Evolutionary conservation across 495 filamentous ascomycete genomes (phyloP), one percentile per base, ranked within the genome.

Genomic region (Staphylotrichum tortipilum): DNA sequence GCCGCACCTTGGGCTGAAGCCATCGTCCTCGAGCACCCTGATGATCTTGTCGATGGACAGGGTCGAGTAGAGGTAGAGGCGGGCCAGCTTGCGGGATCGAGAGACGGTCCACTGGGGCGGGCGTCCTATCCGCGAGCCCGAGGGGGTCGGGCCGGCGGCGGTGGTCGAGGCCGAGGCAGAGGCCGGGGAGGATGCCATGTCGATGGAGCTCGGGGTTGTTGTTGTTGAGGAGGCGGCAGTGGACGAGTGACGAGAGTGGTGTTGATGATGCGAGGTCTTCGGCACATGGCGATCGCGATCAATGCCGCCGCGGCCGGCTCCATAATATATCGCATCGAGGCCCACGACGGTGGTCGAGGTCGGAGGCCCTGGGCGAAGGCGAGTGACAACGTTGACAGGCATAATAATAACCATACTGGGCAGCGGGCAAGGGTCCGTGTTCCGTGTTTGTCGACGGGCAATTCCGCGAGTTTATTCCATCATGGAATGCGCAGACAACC

Each of bases 71-170:
- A 73, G 58, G 42, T 74, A 73, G 5, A 74, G 64, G 18, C 71
- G 59, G 10, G 68, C 64, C 12, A 73, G 52, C 53, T 69, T 68
- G n/a, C 71, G 65, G 14, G 65, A 68, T 11, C 69, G 63, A 7
- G 65, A 65, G 9, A 65, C 49, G 17, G 70, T 72, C 71, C 71
- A 74, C 29, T 71, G 65, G 15, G 69, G 67, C 22, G 71, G 71
- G 0, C 71, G 60, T 2, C 71, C 71, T 24, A 69, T 72, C 50
- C 63, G 59, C 24, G 62, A 58, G 10, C 60, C 62, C 10, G 55
- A 52, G 3, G 54, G 50, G 12, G 57, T 55, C 22, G 52, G 21
- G 24, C 48, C 50, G 18, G 55, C 11, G 12, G 38, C 37, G 24
- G 34, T 11, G n/a, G n/a, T n/a, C n/a, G n/a, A n/a, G n/a, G n/a